These are phyloP conservation scores for Hymenoscyphus fraxineus DNA, from an alignment of 2,329 filamentous ascomycete genomes.

Conservation along the genomic window DNA sequence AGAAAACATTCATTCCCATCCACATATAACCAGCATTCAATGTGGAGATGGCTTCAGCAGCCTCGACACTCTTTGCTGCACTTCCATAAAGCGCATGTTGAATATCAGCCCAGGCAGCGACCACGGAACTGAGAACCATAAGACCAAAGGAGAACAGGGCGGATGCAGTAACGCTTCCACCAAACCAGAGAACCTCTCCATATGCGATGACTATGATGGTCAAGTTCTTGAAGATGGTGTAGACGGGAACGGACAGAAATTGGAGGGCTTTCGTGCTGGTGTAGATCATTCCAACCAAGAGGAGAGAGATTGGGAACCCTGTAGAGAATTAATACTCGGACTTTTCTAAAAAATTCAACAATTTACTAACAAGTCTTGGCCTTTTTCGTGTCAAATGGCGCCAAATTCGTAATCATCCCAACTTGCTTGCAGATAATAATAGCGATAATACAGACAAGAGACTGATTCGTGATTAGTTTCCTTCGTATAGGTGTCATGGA, in stretches of 20 bases:
- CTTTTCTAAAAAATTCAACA: background rate
- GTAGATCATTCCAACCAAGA: constrained; percentile 99
- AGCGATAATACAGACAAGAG: constrained; percentile 79
- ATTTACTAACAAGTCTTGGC: constrained; percentile 77
- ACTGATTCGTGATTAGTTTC: constrained; percentile 48
- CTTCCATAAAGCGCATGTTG: constrained; percentile 67
- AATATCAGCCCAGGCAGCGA: constrained; percentile 97
- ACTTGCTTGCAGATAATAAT: constrained; percentile 79
- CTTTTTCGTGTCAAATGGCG: constrained; percentile 81
- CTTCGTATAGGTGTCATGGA: constrained; percentile 11
- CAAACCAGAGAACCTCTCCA: constrained; percentile 97
- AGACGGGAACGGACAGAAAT: constrained; percentile 94
- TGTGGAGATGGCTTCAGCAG: constrained; percentile 75
- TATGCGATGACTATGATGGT: constrained; percentile 99
- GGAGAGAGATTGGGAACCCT: constrained; percentile 96
- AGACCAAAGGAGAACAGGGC: constrained; percentile 90
- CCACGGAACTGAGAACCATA: constrained; percentile 91
- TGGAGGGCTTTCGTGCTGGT: constrained; percentile 93
- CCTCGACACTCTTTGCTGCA: constrained; percentile 43
- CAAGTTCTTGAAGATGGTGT: constrained; percentile 99
- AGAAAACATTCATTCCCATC: constrained; percentile 97
- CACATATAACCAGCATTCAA: constrained; percentile 93
- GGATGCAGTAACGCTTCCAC: constrained; percentile 82
- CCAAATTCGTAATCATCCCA: constrained; percentile 76
- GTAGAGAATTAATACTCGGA: constrained; percentile 16